Percentiles rank a stretch among this genome's conserved stretches.
phyloP scores from a whole-genome alignment of 306 rosid genomes.

The Phaseolus lunatus region DNA sequence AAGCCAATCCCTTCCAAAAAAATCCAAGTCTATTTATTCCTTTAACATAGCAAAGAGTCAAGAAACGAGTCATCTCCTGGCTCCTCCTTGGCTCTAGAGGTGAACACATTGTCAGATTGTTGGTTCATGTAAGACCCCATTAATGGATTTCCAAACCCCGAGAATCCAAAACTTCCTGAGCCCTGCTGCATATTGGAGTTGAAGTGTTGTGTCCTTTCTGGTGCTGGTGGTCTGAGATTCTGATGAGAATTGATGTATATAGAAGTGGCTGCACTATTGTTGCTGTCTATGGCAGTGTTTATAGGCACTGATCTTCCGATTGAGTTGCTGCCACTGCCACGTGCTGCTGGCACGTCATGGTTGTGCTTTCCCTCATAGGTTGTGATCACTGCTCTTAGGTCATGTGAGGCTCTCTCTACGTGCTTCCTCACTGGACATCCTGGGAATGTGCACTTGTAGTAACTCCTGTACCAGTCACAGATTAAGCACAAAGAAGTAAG shows the following conservation, averaged over 20 bases:
- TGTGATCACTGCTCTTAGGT: conserved; percentile 87
- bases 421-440: conserved; percentile 97
- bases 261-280: conserved; percentile 43
- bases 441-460: conserved; percentile 90
- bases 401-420: conserved; percentile 92
- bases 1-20: background rate
- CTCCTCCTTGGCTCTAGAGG: conserved; percentile 76
- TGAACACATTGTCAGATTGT: conserved; percentile 55
- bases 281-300: conserved; percentile 38
- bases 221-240: conserved; percentile 44
- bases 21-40: background rate
- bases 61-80: conserved; percentile 75
- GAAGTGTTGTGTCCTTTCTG: conserved; percentile 57
- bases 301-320: conserved; percentile 57
- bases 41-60: conserved; percentile 73
- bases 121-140: conserved; percentile 61
- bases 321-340: conserved; percentile 75
- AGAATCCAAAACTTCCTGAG: conserved; percentile 54
- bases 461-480: conserved; percentile 72
- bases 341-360: conserved; percentile 92
- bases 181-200: conserved; percentile 62
- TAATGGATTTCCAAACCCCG: conserved; percentile 56
- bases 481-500: background rate
- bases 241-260: conserved; percentile 48
- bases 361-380: conserved; percentile 98